These are phyloP conservation scores for Aspergillus arachidicola DNA, from an alignment of 2,329 filamentous ascomycete species.

Conservation along the genomic window DNA sequence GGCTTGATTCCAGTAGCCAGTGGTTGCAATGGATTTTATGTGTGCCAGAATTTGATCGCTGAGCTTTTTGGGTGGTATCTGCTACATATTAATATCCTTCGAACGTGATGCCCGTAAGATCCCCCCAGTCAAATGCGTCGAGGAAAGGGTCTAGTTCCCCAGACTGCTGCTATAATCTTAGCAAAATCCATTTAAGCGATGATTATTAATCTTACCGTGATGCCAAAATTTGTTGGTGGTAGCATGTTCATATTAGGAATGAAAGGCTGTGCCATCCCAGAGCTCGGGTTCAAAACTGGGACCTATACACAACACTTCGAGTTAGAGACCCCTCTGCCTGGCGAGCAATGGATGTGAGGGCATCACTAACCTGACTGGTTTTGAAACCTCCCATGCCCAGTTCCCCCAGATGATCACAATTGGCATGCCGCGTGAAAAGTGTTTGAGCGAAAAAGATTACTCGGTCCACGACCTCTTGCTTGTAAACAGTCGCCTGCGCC, in stretches of 20 bases:
- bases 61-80: neutral
- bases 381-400: constrained; percentile 35
- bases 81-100: constrained; percentile 14
- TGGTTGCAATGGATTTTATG: neutral
- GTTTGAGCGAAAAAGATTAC: constrained; percentile 39
- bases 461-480: constrained; percentile 40
- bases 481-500: constrained; percentile 33
- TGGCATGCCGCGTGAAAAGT: constrained; percentile 37
- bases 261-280: constrained; percentile 25
- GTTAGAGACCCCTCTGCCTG: neutral
- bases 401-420: constrained; percentile 34
- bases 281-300: constrained; percentile 24
- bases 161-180: constrained; percentile 24
- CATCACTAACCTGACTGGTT: constrained; percentile 29
- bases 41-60: neutral
- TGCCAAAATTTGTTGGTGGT: constrained; percentile 25
- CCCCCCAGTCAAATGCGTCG: constrained; percentile 39
- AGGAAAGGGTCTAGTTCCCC: constrained; percentile 37
- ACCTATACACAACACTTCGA: constrained; percentile 12
- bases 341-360: neutral
- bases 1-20: neutral
- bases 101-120: constrained; percentile 33
- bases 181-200: neutral
- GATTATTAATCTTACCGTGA: constrained; percentile 24
- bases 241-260: constrained; percentile 27